A percentile compares a stretch with the other conserved stretches of the same genome.
These are phyloP conservation scores for Barnettozyma sp. DNA, from an alignment of 805 yeast genomes.

Conservation along the genomic window DNA sequence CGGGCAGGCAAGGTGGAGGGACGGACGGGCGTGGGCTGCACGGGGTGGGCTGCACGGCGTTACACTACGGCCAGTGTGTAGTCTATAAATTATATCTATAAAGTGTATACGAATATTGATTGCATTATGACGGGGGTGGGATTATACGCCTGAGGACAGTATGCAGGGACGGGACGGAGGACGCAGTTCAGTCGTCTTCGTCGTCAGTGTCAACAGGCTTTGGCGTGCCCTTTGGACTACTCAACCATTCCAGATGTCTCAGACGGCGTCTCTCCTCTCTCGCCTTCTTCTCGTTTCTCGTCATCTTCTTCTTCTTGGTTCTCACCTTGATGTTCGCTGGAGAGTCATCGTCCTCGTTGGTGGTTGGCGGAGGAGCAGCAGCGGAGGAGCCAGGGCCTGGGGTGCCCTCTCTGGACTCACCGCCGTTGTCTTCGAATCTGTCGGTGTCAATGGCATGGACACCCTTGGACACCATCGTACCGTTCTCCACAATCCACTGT, in stretches of 20 bases:
- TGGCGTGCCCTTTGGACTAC: slow-evolving; percentile 97
- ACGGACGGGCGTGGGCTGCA: no score
- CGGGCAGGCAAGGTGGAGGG: no score
- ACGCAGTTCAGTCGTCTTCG: slow-evolving; percentile 58
- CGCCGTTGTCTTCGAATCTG: slow-evolving; percentile 75
- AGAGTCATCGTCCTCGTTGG: slow-evolving; percentile 68
- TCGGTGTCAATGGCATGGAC: slow-evolving; percentile 64
- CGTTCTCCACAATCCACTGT: slow-evolving; percentile 96
- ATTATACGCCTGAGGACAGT: no score
- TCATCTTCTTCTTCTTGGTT: slow-evolving; percentile 91
- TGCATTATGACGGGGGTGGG: no score
- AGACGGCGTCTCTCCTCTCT: slow-evolving; percentile 92
- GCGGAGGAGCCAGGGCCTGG: slow-evolving; percentile 34
- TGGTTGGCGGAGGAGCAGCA: slow-evolving; percentile 34
- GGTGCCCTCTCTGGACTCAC: slow-evolving; percentile 40
- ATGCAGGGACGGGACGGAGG: no score
- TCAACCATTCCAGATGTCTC: slow-evolving; percentile 91
- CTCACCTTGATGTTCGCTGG: slow-evolving; percentile 95
- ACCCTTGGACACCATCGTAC: slow-evolving; percentile 81
- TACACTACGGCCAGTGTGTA: no score
- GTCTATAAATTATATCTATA: no score
- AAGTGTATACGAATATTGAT: no score
- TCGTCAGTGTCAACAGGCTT: slow-evolving; percentile 91
- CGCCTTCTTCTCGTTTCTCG: slow-evolving; percentile 89
- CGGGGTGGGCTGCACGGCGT: no score